phyloP scores from a whole-genome alignment of 2,329 filamentous ascomycete genomes.

The Pestalotiopsis sp. region DNA sequence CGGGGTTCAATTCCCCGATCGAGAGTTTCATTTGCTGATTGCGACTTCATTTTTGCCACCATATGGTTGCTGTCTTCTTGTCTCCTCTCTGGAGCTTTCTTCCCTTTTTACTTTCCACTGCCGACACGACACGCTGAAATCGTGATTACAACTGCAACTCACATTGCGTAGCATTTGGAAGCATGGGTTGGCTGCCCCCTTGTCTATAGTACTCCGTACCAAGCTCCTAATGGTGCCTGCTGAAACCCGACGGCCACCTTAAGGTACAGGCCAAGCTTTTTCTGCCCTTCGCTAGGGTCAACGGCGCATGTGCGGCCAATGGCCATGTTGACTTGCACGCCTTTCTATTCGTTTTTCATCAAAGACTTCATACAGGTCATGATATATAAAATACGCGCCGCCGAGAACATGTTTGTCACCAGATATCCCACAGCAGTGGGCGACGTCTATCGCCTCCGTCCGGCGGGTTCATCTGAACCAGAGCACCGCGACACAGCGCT shows the following conservation, averaged over 20 bases:
- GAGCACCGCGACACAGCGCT: background rate
- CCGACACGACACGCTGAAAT: no score
- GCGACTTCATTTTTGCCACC: no score
- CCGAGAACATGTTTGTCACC: background rate
- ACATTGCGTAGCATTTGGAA: no score
- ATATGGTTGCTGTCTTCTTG: no score
- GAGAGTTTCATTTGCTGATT: constrained; percentile 22
- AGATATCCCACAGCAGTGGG: background rate
- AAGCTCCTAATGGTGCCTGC: background rate
- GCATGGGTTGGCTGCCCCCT: background rate
- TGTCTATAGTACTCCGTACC: background rate
- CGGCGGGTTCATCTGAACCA: background rate
- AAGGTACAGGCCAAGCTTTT: background rate
- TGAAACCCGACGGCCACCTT: background rate
- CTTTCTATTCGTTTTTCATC: background rate
- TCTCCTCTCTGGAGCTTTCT: no score
- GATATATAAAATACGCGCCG: background rate
- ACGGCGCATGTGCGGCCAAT: background rate
- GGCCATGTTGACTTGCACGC: background rate
- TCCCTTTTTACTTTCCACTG: no score
- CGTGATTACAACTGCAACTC: no score
- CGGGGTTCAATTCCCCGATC: constrained; percentile 37
- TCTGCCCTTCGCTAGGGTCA: background rate
- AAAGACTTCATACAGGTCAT: background rate
- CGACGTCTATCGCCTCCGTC: background rate